Conservation (phyloP, 2,329 filamentous ascomycete genomes). For the Fusarium sp. region DNA sequence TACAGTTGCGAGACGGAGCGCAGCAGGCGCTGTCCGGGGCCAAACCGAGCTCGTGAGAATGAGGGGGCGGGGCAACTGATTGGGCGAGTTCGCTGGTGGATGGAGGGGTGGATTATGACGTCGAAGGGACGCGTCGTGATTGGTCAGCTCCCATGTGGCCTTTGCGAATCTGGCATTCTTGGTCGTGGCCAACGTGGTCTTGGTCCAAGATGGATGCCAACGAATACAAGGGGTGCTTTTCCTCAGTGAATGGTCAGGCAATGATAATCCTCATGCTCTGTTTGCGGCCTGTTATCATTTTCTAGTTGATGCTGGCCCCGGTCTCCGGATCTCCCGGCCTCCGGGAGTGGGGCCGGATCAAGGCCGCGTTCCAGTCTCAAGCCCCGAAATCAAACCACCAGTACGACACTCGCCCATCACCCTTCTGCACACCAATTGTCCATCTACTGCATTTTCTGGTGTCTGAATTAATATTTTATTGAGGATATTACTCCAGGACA, state of each 20-base stretch:
- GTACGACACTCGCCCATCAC: background rate
- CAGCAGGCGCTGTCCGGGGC: slow-evolving; percentile 20
- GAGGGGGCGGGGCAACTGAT: slow-evolving; percentile 45
- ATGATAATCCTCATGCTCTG: background rate
- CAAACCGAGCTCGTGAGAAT: slow-evolving; percentile 19
- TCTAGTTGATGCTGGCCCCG: background rate
- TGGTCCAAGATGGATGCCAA: background rate
- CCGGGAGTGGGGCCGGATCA: slow-evolving; percentile 8
- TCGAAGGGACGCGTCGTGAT: slow-evolving; percentile 33
- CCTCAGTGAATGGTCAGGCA: background rate
- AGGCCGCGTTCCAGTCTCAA: slow-evolving; percentile 4
- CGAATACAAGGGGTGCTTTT: background rate
- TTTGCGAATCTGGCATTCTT: slow-evolving; percentile 19
- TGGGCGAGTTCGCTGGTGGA: slow-evolving; percentile 17
- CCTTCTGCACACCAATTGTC: too few species aligned
- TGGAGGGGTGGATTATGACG: slow-evolving; percentile 43
- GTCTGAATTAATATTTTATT: slow-evolving; percentile 11
- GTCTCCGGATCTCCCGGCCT: background rate
- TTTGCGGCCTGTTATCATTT: background rate
- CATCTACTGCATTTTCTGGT: background rate
- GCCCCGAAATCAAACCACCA: slow-evolving; percentile 5
- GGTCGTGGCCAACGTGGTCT: background rate
- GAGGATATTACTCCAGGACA: slow-evolving; percentile 21
- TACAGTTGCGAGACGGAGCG: slow-evolving; percentile 2
- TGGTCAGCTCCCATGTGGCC: slow-evolving; percentile 24